Evolutionary conservation across 139 green algal genomes (phyloP), one percentile per base, ranked within the genome.

Genomic region (Tetraselmis chui): DNA sequence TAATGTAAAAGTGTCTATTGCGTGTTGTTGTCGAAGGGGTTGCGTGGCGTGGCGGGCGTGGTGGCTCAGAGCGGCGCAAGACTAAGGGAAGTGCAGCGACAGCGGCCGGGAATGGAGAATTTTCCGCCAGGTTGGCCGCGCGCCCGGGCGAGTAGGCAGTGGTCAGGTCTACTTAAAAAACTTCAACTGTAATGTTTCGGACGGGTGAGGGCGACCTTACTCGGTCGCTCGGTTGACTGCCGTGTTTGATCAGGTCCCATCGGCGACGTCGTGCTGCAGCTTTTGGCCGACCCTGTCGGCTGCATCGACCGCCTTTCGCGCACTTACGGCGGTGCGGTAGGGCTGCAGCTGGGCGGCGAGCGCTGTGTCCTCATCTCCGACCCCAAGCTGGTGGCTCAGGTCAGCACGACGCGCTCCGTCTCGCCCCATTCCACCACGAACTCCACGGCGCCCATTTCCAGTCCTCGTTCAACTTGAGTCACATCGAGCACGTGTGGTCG

Each of bases 291-390:
- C 45, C 94, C 94, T 0, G 84, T 98, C 23, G 78, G 28, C 0
- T 95, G 93, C 80, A 80, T 97, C 25, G 84, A 86, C 0, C 0
- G 29, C 1, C 30, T 87, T 25, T 76, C 67, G 2, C 18, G 18
- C 0, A 28, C 78, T 24, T 85, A 96, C 80, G 92, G 93, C 27
- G 67, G 79, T 1, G 81, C 93, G 1, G 92, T 91, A 0, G 94
- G 93, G 0, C 30, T 97, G 83, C 80, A 89, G 80, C 91, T 98
- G 31, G 95, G 91, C 18, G 92, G 93, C 0, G 91, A 96, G 86
- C 83, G 85, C 24, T 93, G 95, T 22, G 90, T 97, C 32, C 80
- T 98, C 18, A 86, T 98, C 1, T 82, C 79, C 28, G 88, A 93
- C 27, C 83, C 87, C 0, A 78, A 78, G 0, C 77, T 85, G 0